Conservation (phyloP, 805 yeast species). For the Saccharomycopsis fermentans region DNA sequence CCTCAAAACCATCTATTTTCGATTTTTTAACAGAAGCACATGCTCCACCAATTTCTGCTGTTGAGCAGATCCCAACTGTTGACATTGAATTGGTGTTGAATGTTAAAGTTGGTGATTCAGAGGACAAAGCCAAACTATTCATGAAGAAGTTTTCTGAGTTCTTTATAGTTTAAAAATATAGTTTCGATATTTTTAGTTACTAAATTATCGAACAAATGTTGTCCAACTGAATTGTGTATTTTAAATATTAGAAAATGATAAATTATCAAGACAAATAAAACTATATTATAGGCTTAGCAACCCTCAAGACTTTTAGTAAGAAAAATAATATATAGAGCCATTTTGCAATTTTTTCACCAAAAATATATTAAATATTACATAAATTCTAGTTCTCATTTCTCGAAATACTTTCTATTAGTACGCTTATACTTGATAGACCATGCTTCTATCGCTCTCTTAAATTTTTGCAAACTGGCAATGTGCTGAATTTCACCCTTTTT, state of each 20-base stretch:
- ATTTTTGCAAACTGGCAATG: neutral
- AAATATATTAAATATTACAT: neutral
- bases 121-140: constrained; percentile 34
- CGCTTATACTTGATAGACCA: neutral
- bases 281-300: no score
- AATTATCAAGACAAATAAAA: no score
- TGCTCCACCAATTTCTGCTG: constrained; percentile 19
- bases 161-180: constrained; percentile 8
- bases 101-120: constrained; percentile 35
- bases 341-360: no score
- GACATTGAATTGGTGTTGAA: constrained; percentile 29
- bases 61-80: constrained; percentile 25
- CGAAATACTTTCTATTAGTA: neutral
- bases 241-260: no score
- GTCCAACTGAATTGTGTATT: no score
- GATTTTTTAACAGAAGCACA: constrained; percentile 23
- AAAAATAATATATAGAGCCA: no score
- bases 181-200: no score
- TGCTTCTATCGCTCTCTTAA: neutral
- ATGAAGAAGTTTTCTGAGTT: constrained; percentile 24
- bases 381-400: neutral
- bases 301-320: no score
- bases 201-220: no score
- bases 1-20: constrained; percentile 20
- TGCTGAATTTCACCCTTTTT: neutral